phyloP scores from a whole-genome alignment of 805 yeast genomes.

The Lipomyces lipofer region DNA sequence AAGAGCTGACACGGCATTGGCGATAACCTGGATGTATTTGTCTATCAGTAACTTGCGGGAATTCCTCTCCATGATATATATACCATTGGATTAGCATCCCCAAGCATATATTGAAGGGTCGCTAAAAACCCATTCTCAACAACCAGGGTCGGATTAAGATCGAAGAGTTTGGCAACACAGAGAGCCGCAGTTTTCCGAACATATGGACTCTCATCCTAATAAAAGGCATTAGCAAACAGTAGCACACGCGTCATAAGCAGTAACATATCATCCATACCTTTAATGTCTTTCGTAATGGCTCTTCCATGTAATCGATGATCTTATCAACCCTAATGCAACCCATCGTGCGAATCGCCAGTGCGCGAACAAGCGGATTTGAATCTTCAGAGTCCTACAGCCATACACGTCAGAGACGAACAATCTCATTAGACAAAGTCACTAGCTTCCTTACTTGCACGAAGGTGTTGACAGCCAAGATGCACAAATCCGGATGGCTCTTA shows the following conservation, averaged over 20 bases:
- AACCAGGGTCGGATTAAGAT: conserved; percentile 76
- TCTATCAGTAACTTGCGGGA: not conserved
- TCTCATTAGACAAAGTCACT: no score
- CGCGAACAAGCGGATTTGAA: conserved; percentile 93
- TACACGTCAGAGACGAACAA: not conserved
- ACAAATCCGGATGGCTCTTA: conserved; percentile 90
- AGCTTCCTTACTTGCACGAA: conserved; percentile 69
- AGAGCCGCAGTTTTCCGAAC: conserved; percentile 97
- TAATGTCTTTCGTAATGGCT: conserved; percentile 81
- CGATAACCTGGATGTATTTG: conserved; percentile 55
- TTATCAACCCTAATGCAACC: conserved; percentile 95
- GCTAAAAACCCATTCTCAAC: conserved; percentile 83
- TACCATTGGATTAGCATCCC: conserved; percentile 91
- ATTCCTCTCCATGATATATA: not conserved
- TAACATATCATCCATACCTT: conserved; percentile 34
- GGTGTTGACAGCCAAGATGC: conserved; percentile 94
- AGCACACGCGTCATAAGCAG: not conserved
- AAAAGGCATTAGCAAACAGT: not conserved
- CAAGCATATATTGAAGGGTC: conserved; percentile 62
- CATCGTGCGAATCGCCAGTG: conserved; percentile 97
- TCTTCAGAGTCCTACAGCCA: conserved; percentile 89
- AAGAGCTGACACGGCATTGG: conserved; percentile 85
- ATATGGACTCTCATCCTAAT: conserved; percentile 85
- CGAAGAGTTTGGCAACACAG: conserved; percentile 93
- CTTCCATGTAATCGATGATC: conserved; percentile 91